These are phyloP conservation scores for Dictyostelium brefeldianum DNA, from an alignment of 78 protist species.

Conservation along the genomic window DNA sequence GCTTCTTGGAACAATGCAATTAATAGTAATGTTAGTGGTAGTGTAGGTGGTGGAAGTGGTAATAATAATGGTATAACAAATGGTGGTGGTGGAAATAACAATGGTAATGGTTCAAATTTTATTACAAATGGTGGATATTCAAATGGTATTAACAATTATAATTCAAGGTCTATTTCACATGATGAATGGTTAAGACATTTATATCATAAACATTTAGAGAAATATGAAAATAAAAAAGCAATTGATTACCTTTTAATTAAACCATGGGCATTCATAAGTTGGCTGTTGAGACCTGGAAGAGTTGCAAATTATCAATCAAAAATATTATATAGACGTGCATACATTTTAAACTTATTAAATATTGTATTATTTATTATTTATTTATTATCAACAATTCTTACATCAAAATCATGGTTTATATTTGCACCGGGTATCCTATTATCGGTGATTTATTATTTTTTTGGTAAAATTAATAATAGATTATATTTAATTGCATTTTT, in stretches of 20 bases:
- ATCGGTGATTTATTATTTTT: not conserved
- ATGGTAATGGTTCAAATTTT: not conserved
- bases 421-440: constrained; percentile 38
- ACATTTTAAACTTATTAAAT: constrained; percentile 7
- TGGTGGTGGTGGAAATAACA: not conserved
- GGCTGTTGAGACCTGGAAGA: constrained; percentile 15
- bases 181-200: constrained; percentile 12
- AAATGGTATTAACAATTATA: not conserved
- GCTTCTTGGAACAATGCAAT: not conserved
- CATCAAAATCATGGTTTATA: constrained; percentile 24
- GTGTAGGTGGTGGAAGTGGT: not conserved
- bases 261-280: constrained; percentile 9
- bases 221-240: not conserved
- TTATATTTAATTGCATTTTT: constrained; percentile 5
- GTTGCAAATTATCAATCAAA: constrained; percentile 36
- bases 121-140: not conserved
- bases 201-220: constrained; percentile 10
- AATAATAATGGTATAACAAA: no score
- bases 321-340: constrained; percentile 31
- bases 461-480: constrained; percentile 19
- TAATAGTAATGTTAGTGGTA: not conserved
- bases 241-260: not conserved
- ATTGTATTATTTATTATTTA: constrained; percentile 9
- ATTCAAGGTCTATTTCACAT: not conserved
- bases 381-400: not conserved